Percentiles rank a stretch among this genome's conserved stretches.
Conservation (phyloP, 2,329 filamentous ascomycete species). For the Ophiostoma populinum region DNA sequence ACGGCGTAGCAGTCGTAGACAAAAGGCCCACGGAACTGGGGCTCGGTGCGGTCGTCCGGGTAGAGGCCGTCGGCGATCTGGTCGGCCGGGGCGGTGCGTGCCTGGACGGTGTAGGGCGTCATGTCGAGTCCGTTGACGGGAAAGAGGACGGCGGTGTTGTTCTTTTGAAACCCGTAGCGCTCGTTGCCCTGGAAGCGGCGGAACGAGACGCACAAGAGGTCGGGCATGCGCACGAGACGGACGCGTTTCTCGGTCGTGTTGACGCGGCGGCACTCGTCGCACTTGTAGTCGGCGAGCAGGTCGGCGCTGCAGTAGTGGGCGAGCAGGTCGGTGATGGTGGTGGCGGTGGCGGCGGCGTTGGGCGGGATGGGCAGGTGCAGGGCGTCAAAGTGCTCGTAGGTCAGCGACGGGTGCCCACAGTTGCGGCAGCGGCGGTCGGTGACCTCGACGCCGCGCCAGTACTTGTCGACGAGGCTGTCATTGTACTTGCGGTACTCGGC, state of each 20-base stretch:
- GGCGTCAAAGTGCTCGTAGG: conserved; percentile 34
- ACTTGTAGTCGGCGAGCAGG: conserved; percentile 50
- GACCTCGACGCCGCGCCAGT: conserved; percentile 64
- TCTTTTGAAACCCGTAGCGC: conserved; percentile 33
- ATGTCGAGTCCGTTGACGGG: conserved; percentile 53
- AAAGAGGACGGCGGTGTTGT: conserved; percentile 56
- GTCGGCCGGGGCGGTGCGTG: conserved; percentile 1
- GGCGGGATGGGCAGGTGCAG: conserved; percentile 27
- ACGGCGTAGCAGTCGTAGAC: conserved; percentile 78
- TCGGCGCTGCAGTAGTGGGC: conserved; percentile 53
- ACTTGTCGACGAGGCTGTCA: conserved; percentile 57
- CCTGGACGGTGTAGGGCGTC: conserved; percentile 22
- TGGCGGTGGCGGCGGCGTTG: conserved; percentile 9
- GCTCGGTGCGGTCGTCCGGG: conserved; percentile 19
- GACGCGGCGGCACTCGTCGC: conserved; percentile 54
- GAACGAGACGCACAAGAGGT: conserved; percentile 62
- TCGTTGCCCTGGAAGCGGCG: conserved; percentile 34
- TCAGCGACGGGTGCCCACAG: conserved; percentile 32
- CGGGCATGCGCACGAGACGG: conserved; percentile 60
- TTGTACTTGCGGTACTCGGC: conserved; percentile 49
- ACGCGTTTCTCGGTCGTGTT: conserved; percentile 53
- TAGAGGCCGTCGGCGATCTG: conserved; percentile 14
- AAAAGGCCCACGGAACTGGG: conserved; percentile 35
- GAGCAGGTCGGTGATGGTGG: conserved; percentile 43
- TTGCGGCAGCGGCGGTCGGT: conserved; percentile 51